A percentile compares a stretch with the other conserved stretches of the same genome.
Conservation (phyloP, 2,329 filamentous ascomycete genomes). For the Rugonectria rugulosa region DNA sequence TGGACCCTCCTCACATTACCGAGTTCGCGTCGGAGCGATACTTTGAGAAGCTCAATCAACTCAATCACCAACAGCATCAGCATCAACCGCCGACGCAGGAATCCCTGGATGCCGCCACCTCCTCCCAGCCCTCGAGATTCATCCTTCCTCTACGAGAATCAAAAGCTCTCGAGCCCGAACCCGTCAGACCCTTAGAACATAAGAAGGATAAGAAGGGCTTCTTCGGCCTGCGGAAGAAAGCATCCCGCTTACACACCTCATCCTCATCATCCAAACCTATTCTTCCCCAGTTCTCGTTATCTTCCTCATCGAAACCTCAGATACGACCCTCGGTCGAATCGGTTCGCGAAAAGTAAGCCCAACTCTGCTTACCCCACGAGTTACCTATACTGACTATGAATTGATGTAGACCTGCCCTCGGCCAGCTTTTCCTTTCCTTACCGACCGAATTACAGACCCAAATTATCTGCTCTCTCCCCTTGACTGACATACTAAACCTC, state of each 20-base stretch:
- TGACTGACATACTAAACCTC: conserved; percentile 67
- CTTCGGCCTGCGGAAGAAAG: conserved; percentile 50
- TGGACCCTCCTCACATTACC: conserved; percentile 70
- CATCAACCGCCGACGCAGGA: conserved; percentile 31
- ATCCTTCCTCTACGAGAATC: conserved; percentile 59
- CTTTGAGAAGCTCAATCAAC: conserved; percentile 67
- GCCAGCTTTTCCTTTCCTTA: conserved; percentile 64
- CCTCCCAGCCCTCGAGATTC: conserved; percentile 50
- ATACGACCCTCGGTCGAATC: conserved; percentile 38
- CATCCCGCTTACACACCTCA: conserved; percentile 42
- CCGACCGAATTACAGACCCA: conserved; percentile 70
- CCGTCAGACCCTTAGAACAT: conserved; percentile 40
- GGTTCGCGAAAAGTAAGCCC: conserved; percentile 44
- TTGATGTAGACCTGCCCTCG: conserved; percentile 54
- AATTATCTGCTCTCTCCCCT: conserved; percentile 65
- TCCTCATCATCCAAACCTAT: conserved; percentile 12
- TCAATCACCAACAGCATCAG: conserved; percentile 55
- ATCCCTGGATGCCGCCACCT: conserved; percentile 33
- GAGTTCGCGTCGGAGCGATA: conserved; percentile 73
- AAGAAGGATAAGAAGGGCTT: conserved; percentile 55
- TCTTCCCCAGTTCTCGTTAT: conserved; percentile 4
- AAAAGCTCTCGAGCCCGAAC: conserved; percentile 43
- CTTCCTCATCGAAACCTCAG: conserved; percentile 2
- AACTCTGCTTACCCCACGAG: not conserved
- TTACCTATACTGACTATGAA: conserved; percentile 28